phyloP scores from a whole-genome alignment of 129 eudicot species.

The Ambrosia artemisiifolia region DNA sequence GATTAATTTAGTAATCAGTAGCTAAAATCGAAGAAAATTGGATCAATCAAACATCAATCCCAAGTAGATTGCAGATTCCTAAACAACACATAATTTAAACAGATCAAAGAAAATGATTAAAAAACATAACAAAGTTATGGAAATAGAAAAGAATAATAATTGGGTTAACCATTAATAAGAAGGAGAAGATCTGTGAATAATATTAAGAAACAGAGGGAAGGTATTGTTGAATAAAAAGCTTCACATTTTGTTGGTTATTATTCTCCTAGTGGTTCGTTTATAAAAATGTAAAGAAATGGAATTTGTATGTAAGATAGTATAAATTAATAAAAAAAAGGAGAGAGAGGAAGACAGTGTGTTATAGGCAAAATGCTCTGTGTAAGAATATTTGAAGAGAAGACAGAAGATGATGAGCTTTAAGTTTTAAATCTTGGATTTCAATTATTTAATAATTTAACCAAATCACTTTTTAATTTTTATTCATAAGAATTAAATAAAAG shows the following conservation, averaged over 20 bases:
- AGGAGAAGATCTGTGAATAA: slow-evolving; percentile 14
- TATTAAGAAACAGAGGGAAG: slow-evolving; percentile 24
- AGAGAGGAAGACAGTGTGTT: slow-evolving; percentile 34
- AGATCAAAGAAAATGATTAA: slow-evolving; percentile 21
- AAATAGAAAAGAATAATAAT: background rate
- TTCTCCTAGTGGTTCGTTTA: slow-evolving; percentile 39
- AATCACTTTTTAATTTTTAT: no score
- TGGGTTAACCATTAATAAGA: slow-evolving; percentile 24
- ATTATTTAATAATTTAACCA: slow-evolving; percentile 13
- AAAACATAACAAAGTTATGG: background rate
- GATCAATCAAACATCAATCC: slow-evolving; percentile 33
- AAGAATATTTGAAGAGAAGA: slow-evolving; percentile 56
- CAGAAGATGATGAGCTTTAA: slow-evolving; percentile 54
- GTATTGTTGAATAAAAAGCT: slow-evolving; percentile 20
- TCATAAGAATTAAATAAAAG: background rate
- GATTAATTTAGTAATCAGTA: slow-evolving; percentile 30
- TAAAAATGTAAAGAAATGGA: slow-evolving; percentile 43
- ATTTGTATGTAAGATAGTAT: slow-evolving; percentile 39
- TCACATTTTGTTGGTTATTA: slow-evolving; percentile 43
- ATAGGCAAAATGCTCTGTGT: slow-evolving; percentile 54
- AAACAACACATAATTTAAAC: slow-evolving; percentile 22
- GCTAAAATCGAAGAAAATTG: slow-evolving; percentile 30
- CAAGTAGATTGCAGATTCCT: slow-evolving; percentile 32
- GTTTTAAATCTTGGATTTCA: slow-evolving; percentile 24
- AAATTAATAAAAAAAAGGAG: slow-evolving; percentile 25